Conservation (phyloP, 1,284 basidiomycete genomes). For the Neotropicomus parvogracilis region DNA sequence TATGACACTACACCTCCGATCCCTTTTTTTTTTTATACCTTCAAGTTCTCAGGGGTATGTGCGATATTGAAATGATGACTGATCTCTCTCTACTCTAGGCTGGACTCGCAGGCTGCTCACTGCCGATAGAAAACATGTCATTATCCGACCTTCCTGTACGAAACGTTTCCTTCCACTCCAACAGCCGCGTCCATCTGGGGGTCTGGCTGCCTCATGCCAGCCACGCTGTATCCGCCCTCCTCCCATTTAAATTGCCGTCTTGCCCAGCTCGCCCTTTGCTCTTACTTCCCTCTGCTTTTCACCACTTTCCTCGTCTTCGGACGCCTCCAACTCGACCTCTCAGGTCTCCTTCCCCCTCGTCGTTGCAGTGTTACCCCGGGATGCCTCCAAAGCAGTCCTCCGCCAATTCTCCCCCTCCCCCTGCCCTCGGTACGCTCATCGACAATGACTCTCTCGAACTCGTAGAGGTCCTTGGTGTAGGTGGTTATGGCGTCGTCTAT, state of each 20-base stretch:
- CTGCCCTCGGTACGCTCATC: slow-evolving; percentile 72
- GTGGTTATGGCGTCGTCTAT: slow-evolving; percentile 96
- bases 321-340: slow-evolving; percentile 25
- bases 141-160: slow-evolving; percentile 29
- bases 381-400: slow-evolving; percentile 47
- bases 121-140: slow-evolving; percentile 35
- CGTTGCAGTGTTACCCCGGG: slow-evolving; percentile 20
- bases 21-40: slow-evolving; percentile 27
- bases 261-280: slow-evolving; percentile 31
- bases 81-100: slow-evolving; percentile 26
- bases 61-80: slow-evolving; percentile 36
- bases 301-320: slow-evolving; percentile 24
- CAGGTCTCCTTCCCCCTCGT: slow-evolving; percentile 22
- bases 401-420: slow-evolving; percentile 52
- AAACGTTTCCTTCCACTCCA: slow-evolving; percentile 29
- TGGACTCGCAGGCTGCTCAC: too few species aligned
- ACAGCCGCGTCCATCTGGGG: slow-evolving; percentile 31
- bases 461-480: slow-evolving; percentile 86
- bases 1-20: slow-evolving; percentile 12
- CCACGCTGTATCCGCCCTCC: slow-evolving; percentile 51
- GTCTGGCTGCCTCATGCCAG: slow-evolving; percentile 52
- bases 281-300: slow-evolving; percentile 24
- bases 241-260: slow-evolving; percentile 45
- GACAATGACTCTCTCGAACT: slow-evolving; percentile 83
- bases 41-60: slow-evolving; percentile 29